Percentiles rank a stretch among this genome's conserved stretches.
These are phyloP conservation scores for Ceratocystis cubensis DNA, from an alignment of 2,329 filamentous ascomycete species.

Conservation along the genomic window DNA sequence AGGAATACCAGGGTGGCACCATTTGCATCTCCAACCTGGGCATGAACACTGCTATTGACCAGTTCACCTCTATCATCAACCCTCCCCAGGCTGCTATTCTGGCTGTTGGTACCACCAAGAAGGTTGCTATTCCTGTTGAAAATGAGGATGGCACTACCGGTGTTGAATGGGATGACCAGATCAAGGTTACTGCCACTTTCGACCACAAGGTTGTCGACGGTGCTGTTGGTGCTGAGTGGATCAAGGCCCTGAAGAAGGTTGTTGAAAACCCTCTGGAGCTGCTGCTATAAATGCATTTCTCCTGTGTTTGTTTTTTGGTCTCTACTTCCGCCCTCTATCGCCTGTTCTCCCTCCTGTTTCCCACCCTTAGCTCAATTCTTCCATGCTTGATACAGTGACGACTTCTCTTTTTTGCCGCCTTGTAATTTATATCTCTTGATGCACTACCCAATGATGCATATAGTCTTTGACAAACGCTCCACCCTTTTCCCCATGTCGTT, in stretches of 20 bases:
- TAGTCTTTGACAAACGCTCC: background rate
- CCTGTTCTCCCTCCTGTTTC: background rate
- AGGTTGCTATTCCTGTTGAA: constrained; percentile 82
- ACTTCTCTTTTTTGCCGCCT: constrained; percentile 16
- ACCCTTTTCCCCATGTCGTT: background rate
- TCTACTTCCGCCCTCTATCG: background rate
- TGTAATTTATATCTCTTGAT: constrained; percentile 17
- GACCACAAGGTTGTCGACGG: constrained; percentile 99
- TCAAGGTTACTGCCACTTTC: constrained; percentile 86
- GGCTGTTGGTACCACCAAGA: constrained; percentile 85
- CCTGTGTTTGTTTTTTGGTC: background rate
- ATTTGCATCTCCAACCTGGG: constrained; percentile 99
- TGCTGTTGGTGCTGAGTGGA: constrained; percentile 91
- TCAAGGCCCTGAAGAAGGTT: constrained; percentile 92
- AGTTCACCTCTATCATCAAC: constrained; percentile 98
- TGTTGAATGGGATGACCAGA: constrained; percentile 93
- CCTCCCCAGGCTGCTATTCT: constrained; percentile 93
- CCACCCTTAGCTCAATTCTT: background rate
- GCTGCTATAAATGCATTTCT: constrained; percentile 52
- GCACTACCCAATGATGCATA: constrained; percentile 8
- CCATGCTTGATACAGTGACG: constrained; percentile 17
- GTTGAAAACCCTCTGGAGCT: constrained; percentile 95
- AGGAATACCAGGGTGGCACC: constrained; percentile 97
- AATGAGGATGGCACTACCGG: constrained; percentile 63
- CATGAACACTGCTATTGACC: constrained; percentile 93